Conservation (phyloP, 208 protist genomes). For the Leishmania tarentolae region DNA sequence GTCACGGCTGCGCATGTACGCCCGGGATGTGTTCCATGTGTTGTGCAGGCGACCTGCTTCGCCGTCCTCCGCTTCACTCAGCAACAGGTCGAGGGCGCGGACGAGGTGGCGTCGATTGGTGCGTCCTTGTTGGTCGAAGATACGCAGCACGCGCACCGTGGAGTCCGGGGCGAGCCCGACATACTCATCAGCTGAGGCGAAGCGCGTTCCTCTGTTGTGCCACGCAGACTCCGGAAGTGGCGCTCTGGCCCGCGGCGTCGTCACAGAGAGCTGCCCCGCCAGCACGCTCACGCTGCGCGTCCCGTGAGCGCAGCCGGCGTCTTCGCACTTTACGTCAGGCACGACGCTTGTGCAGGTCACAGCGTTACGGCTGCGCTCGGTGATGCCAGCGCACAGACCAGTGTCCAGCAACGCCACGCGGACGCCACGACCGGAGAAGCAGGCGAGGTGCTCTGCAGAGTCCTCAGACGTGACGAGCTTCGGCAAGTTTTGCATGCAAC, state of each 20-base stretch:
- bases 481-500: conserved; percentile 1
- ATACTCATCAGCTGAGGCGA: conserved; percentile 21
- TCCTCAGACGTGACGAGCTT: background rate
- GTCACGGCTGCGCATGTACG: background rate
- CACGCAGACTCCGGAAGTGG: background rate
- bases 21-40: background rate
- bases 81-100: conserved; percentile 81
- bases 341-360: conserved; percentile 65
- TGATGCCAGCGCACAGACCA: conserved; percentile 37
- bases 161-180: conserved; percentile 94
- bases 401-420: conserved; percentile 70
- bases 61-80: conserved; percentile 18
- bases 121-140: conserved; percentile 90
- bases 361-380: conserved; percentile 24
- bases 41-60: background rate
- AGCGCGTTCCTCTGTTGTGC: conserved; percentile 5
- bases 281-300: conserved; percentile 97
- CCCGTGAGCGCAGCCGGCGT: conserved; percentile 94
- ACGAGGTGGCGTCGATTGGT: conserved; percentile 95
- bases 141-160: conserved; percentile 90
- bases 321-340: conserved; percentile 52
- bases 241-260: background rate
- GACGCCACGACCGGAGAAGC: conserved; percentile 52
- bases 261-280: conserved; percentile 47
- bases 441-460: background rate